phyloP scores from a whole-genome alignment of 1,139 yeast species.

The Saccharomyces hybrid region DNA sequence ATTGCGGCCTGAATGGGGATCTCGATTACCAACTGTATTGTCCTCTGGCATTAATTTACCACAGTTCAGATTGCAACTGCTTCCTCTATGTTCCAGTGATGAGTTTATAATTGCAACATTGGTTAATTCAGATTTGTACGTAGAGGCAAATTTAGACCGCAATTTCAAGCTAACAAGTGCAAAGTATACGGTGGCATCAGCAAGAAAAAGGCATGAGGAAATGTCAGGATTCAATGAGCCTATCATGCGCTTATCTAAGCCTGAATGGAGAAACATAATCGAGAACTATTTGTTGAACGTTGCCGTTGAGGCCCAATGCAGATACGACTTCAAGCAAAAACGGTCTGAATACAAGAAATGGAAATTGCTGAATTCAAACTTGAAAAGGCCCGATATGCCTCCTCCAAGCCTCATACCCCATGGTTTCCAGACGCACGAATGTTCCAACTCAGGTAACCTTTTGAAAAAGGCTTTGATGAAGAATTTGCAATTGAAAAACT shows the following conservation, averaged over 20 bases:
- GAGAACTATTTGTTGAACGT: too few relatives aligned
- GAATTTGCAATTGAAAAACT: conserved; percentile 20
- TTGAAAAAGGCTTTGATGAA: conserved; percentile 26
- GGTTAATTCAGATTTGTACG: conserved; percentile 50
- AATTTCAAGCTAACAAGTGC: conserved; percentile 52
- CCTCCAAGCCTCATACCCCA: too few relatives aligned
- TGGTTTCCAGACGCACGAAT: too few relatives aligned
- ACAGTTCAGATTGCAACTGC: conserved; percentile 35
- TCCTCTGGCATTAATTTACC: conserved; percentile 16
- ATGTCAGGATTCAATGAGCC: conserved; percentile 14
- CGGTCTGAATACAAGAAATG: too few relatives aligned
- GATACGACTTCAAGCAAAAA: too few relatives aligned
- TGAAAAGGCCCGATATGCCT: too few relatives aligned
- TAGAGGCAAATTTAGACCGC: conserved; percentile 48
- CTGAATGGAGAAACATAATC: too few relatives aligned
- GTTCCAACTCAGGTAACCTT: conserved; percentile 10
- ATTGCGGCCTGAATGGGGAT: conserved; percentile 47
- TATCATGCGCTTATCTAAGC: too few relatives aligned
- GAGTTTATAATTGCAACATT: conserved; percentile 41
- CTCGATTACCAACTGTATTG: conserved; percentile 40
- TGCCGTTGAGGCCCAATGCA: too few relatives aligned
- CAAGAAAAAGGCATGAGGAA: conserved; percentile 43
- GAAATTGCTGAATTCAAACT: too few relatives aligned
- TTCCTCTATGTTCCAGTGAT: conserved; percentile 48
- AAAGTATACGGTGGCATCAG: conserved; percentile 48